Evolutionary conservation across 2,329 filamentous ascomycete species (phyloP).

Genomic region (Curvularia spicifera): DNA sequence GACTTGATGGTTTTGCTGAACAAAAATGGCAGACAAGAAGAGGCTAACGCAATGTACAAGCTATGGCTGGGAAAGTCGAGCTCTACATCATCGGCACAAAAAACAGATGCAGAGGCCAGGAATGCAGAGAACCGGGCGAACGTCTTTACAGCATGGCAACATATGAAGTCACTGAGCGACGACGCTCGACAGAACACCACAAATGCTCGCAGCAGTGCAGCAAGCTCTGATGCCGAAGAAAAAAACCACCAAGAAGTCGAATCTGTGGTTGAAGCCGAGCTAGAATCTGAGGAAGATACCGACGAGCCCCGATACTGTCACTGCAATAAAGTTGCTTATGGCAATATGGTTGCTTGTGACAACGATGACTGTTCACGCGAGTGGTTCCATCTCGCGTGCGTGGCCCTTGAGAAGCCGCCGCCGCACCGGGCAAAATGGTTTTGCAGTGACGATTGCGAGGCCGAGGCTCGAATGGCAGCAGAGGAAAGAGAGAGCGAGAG

Average conservation of each 20-base stretch:
- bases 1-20: too few relatives aligned
- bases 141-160: too few relatives aligned
- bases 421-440: too few relatives aligned
- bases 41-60: too few relatives aligned
- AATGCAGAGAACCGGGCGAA: too few relatives aligned
- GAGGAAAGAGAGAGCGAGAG: constrained; percentile 26
- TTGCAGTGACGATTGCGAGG: constrained; percentile 49
- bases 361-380: constrained; percentile 68
- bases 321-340: constrained; percentile 69
- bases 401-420: constrained; percentile 65
- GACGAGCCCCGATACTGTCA: constrained; percentile 65
- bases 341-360: constrained; percentile 72
- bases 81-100: constrained; percentile 41
- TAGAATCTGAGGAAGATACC: constrained; percentile 46
- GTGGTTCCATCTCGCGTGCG: constrained; percentile 72
- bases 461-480: too few relatives aligned
- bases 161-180: too few relatives aligned
- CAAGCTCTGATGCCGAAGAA: constrained; percentile 39
- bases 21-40: too few relatives aligned
- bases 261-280: constrained; percentile 44
- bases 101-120: too few relatives aligned
- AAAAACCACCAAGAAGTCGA: too few relatives aligned
- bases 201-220: too few relatives aligned
- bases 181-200: too few relatives aligned
- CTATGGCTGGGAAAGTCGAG: constrained; percentile 28